Percentiles rank a stretch among this genome's conserved stretches.
phyloP scores from a whole-genome alignment of 495 filamentous ascomycete species.

The Penicillium paradoxum region DNA sequence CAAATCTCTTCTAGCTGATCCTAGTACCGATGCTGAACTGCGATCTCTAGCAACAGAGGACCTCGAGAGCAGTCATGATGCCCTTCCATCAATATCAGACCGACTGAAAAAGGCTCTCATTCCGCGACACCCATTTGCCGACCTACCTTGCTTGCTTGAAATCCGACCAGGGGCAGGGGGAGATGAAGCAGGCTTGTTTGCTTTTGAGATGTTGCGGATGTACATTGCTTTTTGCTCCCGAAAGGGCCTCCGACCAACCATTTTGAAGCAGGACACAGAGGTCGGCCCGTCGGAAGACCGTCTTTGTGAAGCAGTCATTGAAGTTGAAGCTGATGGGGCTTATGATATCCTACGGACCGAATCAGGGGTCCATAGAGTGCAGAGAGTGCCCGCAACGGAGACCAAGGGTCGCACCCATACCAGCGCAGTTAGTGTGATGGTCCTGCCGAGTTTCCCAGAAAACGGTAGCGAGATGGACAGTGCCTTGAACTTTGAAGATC shows the following conservation, averaged over 20 bases:
- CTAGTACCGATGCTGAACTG: slow-evolving; percentile 57
- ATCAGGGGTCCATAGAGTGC: slow-evolving; percentile 90
- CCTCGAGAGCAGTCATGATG: slow-evolving; percentile 55
- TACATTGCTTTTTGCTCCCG: slow-evolving; percentile 73
- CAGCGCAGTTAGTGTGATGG: slow-evolving; percentile 84
- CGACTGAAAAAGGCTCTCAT: slow-evolving; percentile 70
- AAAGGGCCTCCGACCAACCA: slow-evolving; percentile 52
- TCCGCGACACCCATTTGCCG: slow-evolving; percentile 87
- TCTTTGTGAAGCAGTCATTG: slow-evolving; percentile 79
- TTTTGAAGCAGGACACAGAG: slow-evolving; percentile 54
- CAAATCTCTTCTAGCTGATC: slow-evolving; percentile 53
- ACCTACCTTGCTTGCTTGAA: slow-evolving; percentile 85
- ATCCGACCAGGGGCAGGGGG: slow-evolving; percentile 93
- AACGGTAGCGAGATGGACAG: slow-evolving; percentile 42
- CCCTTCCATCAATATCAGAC: slow-evolving; percentile 54
- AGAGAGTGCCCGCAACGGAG: slow-evolving; percentile 88
- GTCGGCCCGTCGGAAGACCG: slow-evolving; percentile 54
- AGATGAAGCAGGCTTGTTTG: slow-evolving; percentile 84
- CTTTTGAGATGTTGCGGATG: slow-evolving; percentile 82
- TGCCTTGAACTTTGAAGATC: slow-evolving; percentile 67
- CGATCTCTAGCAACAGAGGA: slow-evolving; percentile 72
- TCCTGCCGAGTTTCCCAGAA: slow-evolving; percentile 78
- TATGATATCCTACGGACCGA: slow-evolving; percentile 79
- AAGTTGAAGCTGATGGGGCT: slow-evolving; percentile 69
- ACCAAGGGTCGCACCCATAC: slow-evolving; percentile 88